Base-by-base conservation (phyloP, 169 alveolate genomes). In the Eimeria necatrix region DNA sequence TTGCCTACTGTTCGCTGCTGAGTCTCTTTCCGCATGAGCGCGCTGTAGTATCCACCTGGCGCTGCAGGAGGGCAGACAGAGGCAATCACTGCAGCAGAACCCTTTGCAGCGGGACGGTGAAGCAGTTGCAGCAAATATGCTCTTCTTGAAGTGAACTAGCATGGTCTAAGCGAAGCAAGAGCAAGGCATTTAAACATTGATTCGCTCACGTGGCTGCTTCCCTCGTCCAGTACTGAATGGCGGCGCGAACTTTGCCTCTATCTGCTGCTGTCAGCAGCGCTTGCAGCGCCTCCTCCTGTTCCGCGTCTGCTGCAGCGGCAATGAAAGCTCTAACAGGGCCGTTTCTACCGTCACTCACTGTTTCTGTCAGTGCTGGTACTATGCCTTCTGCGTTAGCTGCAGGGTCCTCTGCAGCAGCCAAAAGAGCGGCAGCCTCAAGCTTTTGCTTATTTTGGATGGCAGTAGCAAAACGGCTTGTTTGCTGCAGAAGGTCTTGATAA, bases 1-100 rank as follows among this genome's bases (percentile, higher is more conserved):
- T 51, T 80, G 89, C 89, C 89, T 80, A 41, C 8, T 52, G 48
- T 24, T 49, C 53, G 89, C 89, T 52, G 89, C 89, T 26, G n/a
- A 14, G 51, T 80, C 89, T 80, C 89, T 80, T 60, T 80, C 89
- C n/a, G 89, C 71, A 80, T 80, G 89, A 16, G 89, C 89, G 20
- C 64, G 64, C 73, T 53, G 89, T 22, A 80, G 70, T 51, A 80
- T 80, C 89, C 89, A 80, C 89, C 51, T 80, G 71, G 89, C 89
- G 64, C 89, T 80, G 89, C 89, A 53, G 70, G 51, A 80, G 16
- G 16, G 0, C 46, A 80, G 22, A 71, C 20, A 80, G 26, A 61
- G 51, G 51, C 89, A 80, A 20, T 32, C 41, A 32, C 41, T 32
- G 41, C 41, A 32, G 41, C 41, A 32, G 41, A 32, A 32, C 41